Percentiles rank a stretch among this genome's conserved stretches.
These are phyloP conservation scores for Tolypocladium inflatum DNA, from an alignment of 2,329 filamentous ascomycete genomes.

Conservation along the genomic window DNA sequence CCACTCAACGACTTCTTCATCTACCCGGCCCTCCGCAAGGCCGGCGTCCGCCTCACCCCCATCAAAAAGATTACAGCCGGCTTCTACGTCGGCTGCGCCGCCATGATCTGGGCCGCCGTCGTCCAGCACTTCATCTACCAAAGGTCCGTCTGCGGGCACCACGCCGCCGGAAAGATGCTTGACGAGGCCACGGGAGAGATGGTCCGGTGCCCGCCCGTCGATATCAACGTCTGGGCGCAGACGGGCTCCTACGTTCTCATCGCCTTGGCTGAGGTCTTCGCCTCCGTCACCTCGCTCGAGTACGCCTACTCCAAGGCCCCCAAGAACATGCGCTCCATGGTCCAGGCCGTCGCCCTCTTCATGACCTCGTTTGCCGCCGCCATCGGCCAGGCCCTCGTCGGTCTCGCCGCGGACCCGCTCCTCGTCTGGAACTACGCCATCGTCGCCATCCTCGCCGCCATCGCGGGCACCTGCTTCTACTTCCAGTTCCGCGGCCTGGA, in stretches of 20 bases:
- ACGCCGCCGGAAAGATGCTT: conserved; percentile 28
- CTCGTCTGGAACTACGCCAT: conserved; percentile 63
- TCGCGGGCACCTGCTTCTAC: conserved; percentile 60
- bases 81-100: conserved; percentile 54
- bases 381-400: conserved; percentile 58
- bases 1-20: conserved; percentile 58
- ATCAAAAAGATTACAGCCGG: conserved; percentile 67
- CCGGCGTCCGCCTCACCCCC: conserved; percentile 58
- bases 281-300: conserved; percentile 55
- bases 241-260: conserved; percentile 40
- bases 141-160: conserved; percentile 47
- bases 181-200: conserved; percentile 9
- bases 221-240: conserved; percentile 57
- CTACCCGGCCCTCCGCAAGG: conserved; percentile 57
- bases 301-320: conserved; percentile 73
- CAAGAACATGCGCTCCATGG: conserved; percentile 71
- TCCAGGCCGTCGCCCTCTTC: conserved; percentile 59
- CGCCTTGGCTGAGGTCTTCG: conserved; percentile 43
- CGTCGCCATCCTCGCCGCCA: conserved; percentile 48
- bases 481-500: conserved; percentile 55
- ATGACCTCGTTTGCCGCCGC: conserved; percentile 62
- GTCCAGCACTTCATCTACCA: conserved; percentile 57
- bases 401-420: conserved; percentile 53
- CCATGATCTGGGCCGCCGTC: conserved; percentile 49
- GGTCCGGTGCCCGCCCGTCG: conserved; percentile 41